Conservation (phyloP, 768 basidiomycete genomes). For the Xerocomellus dryophilus region DNA sequence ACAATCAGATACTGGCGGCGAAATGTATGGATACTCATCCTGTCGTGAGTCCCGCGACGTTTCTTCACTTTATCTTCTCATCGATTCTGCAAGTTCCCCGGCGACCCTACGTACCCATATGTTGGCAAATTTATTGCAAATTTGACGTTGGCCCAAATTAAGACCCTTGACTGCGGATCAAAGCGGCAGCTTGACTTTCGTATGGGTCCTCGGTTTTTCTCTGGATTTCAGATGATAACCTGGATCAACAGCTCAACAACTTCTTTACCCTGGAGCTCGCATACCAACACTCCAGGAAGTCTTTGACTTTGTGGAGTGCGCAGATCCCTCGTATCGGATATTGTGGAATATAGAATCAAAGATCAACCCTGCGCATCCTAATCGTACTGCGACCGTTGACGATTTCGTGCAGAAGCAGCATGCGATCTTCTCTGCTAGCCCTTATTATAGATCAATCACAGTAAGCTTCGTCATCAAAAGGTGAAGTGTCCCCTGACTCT, state of each 20-base stretch:
- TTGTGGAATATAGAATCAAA: slow-evolving; percentile 81
- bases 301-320: slow-evolving; percentile 74
- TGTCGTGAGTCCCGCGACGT: slow-evolving; percentile 40
- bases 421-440: slow-evolving; percentile 52
- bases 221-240: not conserved
- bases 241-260: slow-evolving; percentile 49
- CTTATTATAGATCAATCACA: slow-evolving; percentile 62
- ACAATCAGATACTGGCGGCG: slow-evolving; percentile 55
- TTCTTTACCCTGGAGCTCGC: slow-evolving; percentile 63
- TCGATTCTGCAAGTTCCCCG: slow-evolving; percentile 39
- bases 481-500: not conserved
- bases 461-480: slow-evolving; percentile 36
- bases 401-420: slow-evolving; percentile 65
- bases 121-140: slow-evolving; percentile 77
- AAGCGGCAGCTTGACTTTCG: slow-evolving; percentile 56
- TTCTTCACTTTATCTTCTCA: not conserved
- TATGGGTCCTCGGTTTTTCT: slow-evolving; percentile 33
- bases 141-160: slow-evolving; percentile 73
- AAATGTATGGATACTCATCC: slow-evolving; percentile 73
- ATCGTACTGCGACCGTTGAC: slow-evolving; percentile 50
- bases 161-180: slow-evolving; percentile 80
- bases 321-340: slow-evolving; percentile 59
- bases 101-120: slow-evolving; percentile 67
- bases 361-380: slow-evolving; percentile 53
- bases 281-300: slow-evolving; percentile 73